Evolutionary conservation across 768 basidiomycete genomes (phyloP), one percentile per base, ranked within the genome.

Genomic region (Dacryopinax primogenitus): DNA sequence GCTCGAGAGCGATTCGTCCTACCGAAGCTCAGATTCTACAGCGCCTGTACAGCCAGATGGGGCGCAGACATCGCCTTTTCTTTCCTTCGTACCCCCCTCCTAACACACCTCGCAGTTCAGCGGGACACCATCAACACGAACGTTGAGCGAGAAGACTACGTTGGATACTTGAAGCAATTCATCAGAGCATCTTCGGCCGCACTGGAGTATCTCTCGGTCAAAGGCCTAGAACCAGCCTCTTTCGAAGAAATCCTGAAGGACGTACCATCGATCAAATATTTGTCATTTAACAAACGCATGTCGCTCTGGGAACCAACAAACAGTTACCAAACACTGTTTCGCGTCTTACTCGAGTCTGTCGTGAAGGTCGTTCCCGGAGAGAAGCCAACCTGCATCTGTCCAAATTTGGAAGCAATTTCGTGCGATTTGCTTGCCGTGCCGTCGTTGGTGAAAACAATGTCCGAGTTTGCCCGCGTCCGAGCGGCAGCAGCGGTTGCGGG

Each of bases 171-270:
- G 26, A 58, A 58, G 51, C 4, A 32, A 9, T 58, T 28, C 51
- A 13, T 58, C 11, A 26, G 21, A 30, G 23, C 51, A 9, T 58
- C 51, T 9, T 26, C 51, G 3, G 51, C 51, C 2, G 26, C 51
- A 9, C 51, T 58, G 3, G 51, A 58, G 21, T 58, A 58, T 30
- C 51, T 58, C 9, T 58, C 51, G 9, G 51, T 58, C 26, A 58
- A 58, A 18, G 51, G 51, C 26, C 51, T 58, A 3, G 51, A 58
- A 30, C 51, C 51, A 28, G 51, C 13, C 13, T 58, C 51, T 3
- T 58, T 58, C 51, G 51, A 58, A 32, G 51, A 58, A 30, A 58
- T 58, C 51, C 51, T 58, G 26, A 58, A 58, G 51, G 51, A 58
- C 51, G 51, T 58, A 15, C 51, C 51, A 3, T 58, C 51, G 51